Evolutionary conservation across 225 moss, liverwort and hornwort species (phyloP).

Genomic region (Marchantia polymorpha): DNA sequence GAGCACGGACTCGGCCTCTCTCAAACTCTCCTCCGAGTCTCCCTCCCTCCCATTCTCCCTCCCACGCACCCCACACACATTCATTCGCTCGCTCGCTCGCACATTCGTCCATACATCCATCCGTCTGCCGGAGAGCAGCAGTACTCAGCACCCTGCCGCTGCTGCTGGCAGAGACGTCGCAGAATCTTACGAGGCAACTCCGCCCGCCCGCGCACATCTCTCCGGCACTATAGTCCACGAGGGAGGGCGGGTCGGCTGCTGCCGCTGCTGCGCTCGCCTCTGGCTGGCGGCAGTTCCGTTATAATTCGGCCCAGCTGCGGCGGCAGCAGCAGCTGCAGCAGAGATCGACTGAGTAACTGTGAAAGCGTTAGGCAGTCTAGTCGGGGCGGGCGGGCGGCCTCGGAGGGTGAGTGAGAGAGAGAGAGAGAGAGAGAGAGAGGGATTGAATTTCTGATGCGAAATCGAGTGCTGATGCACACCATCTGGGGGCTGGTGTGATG

Average conservation of each 20-base stretch:
- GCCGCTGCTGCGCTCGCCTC: not conserved
- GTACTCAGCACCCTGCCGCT: too few species aligned
- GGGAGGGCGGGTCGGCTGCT: not conserved
- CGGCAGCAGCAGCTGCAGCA: not conserved
- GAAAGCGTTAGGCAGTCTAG: conserved; percentile 9
- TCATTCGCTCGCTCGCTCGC: too few species aligned
- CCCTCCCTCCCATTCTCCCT: not conserved
- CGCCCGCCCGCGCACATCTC: not conserved
- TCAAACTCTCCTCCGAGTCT: too few species aligned
- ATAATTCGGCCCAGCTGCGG: not conserved
- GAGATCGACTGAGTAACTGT: not conserved
- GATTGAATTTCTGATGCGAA: not conserved
- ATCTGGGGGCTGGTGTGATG: too few species aligned
- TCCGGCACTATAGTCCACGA: not conserved
- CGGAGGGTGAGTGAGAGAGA: too few species aligned
- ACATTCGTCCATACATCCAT: not conserved
- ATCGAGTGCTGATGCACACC: not conserved
- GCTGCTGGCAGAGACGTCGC: not conserved
- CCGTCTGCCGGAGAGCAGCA: not conserved
- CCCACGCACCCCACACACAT: not conserved
- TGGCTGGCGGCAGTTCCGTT: conserved; percentile 18
- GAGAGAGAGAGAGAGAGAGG: not conserved
- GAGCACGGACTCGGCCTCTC: too few species aligned
- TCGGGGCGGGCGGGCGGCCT: not conserved
- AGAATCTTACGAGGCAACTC: not conserved